These are phyloP conservation scores for Kokia cookei DNA, from an alignment of 441 rosid species.

Conservation along the genomic window DNA sequence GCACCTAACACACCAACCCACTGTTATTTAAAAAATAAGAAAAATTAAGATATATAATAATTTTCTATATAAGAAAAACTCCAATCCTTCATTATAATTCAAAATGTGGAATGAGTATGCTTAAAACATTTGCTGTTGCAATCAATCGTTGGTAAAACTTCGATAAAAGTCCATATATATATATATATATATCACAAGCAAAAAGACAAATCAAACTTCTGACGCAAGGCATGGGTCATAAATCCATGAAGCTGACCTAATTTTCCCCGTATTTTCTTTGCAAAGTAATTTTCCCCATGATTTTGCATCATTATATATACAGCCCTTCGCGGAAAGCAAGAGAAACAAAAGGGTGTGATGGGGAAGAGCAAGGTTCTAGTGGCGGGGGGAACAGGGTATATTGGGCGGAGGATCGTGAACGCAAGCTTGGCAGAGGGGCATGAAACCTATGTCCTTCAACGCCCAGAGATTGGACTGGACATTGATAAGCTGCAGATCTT, in stretches of 20 bases:
- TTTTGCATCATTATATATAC: not conserved
- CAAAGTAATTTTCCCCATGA: too few species aligned
- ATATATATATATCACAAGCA: too few species aligned
- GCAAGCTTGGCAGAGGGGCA: constrained; percentile 70
- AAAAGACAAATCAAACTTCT: too few species aligned
- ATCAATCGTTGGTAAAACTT: too few species aligned
- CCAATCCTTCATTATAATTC: too few species aligned
- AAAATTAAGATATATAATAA: not conserved
- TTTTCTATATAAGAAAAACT: too few species aligned
- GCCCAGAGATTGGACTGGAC: constrained; percentile 68
- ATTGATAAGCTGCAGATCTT: constrained; percentile 61
- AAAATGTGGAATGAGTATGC: too few species aligned
- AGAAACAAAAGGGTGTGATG: constrained; percentile 1
- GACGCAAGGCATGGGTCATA: too few species aligned
- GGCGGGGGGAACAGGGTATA: constrained; percentile 81
- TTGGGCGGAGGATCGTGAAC: constrained; percentile 67
- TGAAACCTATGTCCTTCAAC: constrained; percentile 56
- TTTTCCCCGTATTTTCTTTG: too few species aligned
- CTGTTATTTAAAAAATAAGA: not conserved
- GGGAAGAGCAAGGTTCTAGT: constrained; percentile 53
- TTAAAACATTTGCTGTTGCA: too few species aligned
- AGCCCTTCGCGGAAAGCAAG: not conserved
- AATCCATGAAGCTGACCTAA: too few species aligned
- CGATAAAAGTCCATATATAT: too few species aligned
- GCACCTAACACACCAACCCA: not conserved